Evolutionary conservation across 352 stramenopile species (phyloP), one percentile per base, ranked within the genome.

Genomic region (Phytophthora pisi): DNA sequence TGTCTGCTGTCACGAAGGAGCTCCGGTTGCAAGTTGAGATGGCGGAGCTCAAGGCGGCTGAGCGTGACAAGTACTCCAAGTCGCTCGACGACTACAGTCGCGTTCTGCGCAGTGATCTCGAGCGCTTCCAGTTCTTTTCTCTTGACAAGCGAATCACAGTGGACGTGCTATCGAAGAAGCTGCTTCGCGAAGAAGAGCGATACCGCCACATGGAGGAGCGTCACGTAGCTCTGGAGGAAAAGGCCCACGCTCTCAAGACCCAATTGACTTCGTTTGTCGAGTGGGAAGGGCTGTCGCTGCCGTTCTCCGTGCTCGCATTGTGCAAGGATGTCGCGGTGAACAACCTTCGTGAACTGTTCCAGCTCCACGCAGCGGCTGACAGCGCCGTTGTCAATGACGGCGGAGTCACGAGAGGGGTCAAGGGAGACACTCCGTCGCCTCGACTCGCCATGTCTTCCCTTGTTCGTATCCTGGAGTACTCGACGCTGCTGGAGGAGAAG

Each of bases 91-190:
- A 91, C 38, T 93, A 91, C 70, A 91, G 85, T 24, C 77, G 81
- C 11, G 85, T 93, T 10, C 67, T 93, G 15, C 82, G 82, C 10
- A 88, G 68, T 31, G 85, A 93, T 51, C 64, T 93, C 18, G 85
- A 93, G 60, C 79, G 83, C 13, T 92, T 86, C 45, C 85, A 93
- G 53, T 92, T 92, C 51, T 89, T 92, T 56, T 90, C 81, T 18
- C 80, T 92, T 18, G 85, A 93, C 57, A 92, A 91, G 65, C 78
- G 82, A 4, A 82, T 93, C 38, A 82, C 83, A 18, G 81, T 93
- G 1, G 83, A 93, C 31, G 79, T 89, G n/a, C 72, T 93, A 9
- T 82, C 83, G 1, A 93, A 93, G 59, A 93, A 91, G 57, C 58
- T 93, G 7, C 54, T 90, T 40, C 82, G 79, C 23, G 84, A 92